These are phyloP conservation scores for Vitellaria paradoxa DNA, from an alignment of 179 eudicot genomes.

Conservation along the genomic window DNA sequence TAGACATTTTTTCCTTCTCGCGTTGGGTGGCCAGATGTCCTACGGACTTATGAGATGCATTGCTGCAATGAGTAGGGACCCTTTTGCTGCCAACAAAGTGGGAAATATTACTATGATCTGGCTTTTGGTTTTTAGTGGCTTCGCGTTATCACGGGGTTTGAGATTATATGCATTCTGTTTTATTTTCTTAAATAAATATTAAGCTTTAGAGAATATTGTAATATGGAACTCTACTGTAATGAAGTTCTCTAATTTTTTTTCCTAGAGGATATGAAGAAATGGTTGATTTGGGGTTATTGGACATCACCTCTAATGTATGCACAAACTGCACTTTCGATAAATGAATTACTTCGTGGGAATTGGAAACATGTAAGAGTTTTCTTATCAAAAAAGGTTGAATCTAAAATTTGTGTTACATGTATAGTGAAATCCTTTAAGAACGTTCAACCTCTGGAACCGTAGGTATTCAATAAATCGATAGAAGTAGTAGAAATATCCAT, in stretches of 20 bases:
- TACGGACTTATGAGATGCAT: constrained; percentile 49
- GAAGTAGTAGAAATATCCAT: constrained; percentile 25
- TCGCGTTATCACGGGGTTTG: constrained; percentile 44
- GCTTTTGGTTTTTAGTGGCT: constrained; percentile 52
- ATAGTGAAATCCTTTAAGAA: background rate
- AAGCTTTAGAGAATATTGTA: background rate
- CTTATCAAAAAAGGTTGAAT: background rate
- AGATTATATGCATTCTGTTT: background rate
- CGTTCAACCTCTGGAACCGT: background rate
- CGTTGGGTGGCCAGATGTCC: constrained; percentile 48
- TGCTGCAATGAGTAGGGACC: constrained; percentile 59
- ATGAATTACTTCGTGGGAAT: constrained; percentile 30
- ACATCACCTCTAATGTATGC: constrained; percentile 48
- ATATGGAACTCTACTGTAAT: background rate
- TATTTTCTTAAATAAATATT: background rate
- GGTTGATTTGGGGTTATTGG: constrained; percentile 59
- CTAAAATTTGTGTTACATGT: background rate
- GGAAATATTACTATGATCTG: constrained; percentile 36
- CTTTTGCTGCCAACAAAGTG: constrained; percentile 59
- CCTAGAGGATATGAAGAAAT: constrained; percentile 35
- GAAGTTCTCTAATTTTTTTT: background rate
- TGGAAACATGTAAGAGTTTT: background rate
- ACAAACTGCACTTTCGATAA: constrained; percentile 34
- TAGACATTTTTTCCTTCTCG: constrained; percentile 42
- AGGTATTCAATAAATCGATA: constrained; percentile 12